Evolutionary conservation across 1,284 basidiomycete genomes (phyloP), one percentile per base, ranked within the genome.

Genomic region (Coriolopsis trogii): DNA sequence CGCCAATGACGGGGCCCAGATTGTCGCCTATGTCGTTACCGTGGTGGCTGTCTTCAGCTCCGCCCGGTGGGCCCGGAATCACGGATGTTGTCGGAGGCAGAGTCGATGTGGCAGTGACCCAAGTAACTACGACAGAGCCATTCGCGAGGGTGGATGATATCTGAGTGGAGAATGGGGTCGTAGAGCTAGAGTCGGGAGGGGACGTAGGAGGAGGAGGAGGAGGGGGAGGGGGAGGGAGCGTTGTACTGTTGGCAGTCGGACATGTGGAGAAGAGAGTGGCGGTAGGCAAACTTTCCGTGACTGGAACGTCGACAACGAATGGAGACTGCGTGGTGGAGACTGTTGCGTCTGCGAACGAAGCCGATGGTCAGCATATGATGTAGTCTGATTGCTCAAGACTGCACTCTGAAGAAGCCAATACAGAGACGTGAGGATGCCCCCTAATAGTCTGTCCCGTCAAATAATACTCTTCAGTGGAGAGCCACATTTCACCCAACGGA

Each of bases 1-100:
- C 66, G 2, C 66, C 67, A 8, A 69, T 49, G 13, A 67, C 53
- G 5, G 65, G 61, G 2, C 51, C 67, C 3, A 66, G 50, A 10
- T 58, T 29, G 21, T 48, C 38, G 7, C 23, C n/a, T 6, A 55
- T 18, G 18, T 36, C 43, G 37, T 20, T 34, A 18, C 50, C 51
- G 25, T 43, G 39, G 13, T 53, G 31, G 16, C 37, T 36, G 10
- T 45, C 29, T n/a, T 41, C 39, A 3, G 26, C 42, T 0, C 46
- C 26, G 20, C 18, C 20, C 13, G 46, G 18, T 4, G 51, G 26
- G 15, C 50, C 39, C 10, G 49, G 37, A 13, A 58, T 30, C 7
- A 53, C 41, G 3, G 56, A 45, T 1, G 56, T 31, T 2, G 52
- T 49, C 3, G 61, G 60, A 7, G 56, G 33, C 7, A 55, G 47